Percentiles rank a stretch among this genome's conserved stretches.
These are phyloP conservation scores for Termitomyces heimii DNA, from an alignment of 768 basidiomycete genomes.

Conservation along the genomic window DNA sequence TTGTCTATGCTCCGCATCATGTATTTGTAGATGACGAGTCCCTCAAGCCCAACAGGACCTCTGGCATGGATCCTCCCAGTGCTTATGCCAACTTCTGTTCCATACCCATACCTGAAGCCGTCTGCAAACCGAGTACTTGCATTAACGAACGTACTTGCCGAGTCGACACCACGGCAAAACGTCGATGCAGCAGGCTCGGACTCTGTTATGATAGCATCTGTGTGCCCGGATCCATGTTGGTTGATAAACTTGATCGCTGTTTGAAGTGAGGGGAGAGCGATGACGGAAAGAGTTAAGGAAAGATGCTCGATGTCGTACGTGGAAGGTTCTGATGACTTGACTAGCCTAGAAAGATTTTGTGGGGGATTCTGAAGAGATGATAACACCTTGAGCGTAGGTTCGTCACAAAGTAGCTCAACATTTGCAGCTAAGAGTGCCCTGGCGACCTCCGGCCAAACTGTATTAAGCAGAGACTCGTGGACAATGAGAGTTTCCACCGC, in stretches of 20 bases:
- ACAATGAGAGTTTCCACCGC: constrained; percentile 85
- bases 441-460: constrained; percentile 81
- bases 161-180: constrained; percentile 88
- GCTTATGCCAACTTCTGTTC: constrained; percentile 96
- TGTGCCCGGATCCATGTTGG: constrained; percentile 90
- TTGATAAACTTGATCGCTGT: constrained; percentile 89
- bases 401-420: constrained; percentile 81
- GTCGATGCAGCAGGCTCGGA: constrained; percentile 51
- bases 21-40: constrained; percentile 95
- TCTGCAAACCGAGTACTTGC: constrained; percentile 96
- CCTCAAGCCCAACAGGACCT: constrained; percentile 93
- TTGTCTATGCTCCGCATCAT: constrained; percentile 72
- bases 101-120: constrained; percentile 94
- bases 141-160: constrained; percentile 90
- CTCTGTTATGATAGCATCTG: constrained; percentile 90
- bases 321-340: constrained; percentile 45
- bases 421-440: constrained; percentile 57
- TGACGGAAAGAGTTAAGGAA: constrained; percentile 77
- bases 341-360: constrained; percentile 38
- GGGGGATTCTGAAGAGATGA: constrained; percentile 25
- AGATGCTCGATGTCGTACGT: constrained; percentile 90
- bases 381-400: constrained; percentile 53
- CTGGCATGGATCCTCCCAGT: constrained; percentile 96
- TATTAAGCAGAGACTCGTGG: constrained; percentile 64
- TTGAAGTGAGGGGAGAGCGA: constrained; percentile 61